These are phyloP conservation scores for Alternaria gaisen DNA, from an alignment of 2,329 filamentous ascomycete species.

Conservation along the genomic window DNA sequence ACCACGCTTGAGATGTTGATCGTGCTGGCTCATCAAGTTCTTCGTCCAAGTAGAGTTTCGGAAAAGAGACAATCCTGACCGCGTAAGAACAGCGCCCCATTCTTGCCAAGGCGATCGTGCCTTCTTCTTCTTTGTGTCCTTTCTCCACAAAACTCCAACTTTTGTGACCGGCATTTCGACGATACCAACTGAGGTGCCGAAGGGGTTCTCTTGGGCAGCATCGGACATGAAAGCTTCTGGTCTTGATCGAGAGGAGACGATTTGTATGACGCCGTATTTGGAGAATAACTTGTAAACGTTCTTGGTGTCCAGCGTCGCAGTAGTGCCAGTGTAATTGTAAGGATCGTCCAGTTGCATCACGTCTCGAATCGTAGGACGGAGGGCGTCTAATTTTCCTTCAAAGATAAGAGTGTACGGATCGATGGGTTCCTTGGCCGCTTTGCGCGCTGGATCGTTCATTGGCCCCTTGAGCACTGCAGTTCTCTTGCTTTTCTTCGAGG, in stretches of 20 bases:
- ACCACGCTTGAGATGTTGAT: conserved; percentile 79
- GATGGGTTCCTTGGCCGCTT: conserved; percentile 80
- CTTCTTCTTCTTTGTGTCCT: conserved; percentile 92
- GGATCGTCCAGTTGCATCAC: conserved; percentile 91
- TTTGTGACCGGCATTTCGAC: conserved; percentile 98
- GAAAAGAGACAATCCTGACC: conserved; percentile 97
- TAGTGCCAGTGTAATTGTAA: conserved; percentile 85
- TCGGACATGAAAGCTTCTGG: conserved; percentile 96
- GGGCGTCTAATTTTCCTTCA: conserved; percentile 82
- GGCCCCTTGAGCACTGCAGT: conserved; percentile 63
- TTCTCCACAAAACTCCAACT: conserved; percentile 92
- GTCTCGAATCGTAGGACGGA: conserved; percentile 89
- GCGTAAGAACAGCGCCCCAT: conserved; percentile 95
- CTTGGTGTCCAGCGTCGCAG: conserved; percentile 77
- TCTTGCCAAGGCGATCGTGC: conserved; percentile 97
- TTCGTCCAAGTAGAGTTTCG: conserved; percentile 94
- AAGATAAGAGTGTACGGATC: conserved; percentile 96
- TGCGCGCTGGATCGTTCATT: conserved; percentile 71
- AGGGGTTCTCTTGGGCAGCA: conserved; percentile 81
- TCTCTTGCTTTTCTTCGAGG: conserved; percentile 75
- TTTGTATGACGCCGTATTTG: conserved; percentile 89
- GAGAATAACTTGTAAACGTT: conserved; percentile 89
- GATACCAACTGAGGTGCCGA: conserved; percentile 83
- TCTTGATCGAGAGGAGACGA: conserved; percentile 90
- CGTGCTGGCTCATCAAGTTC: conserved; percentile 86